phyloP scores from a whole-genome alignment of 78 protist species.

The Dictyostelium purpureum region DNA sequence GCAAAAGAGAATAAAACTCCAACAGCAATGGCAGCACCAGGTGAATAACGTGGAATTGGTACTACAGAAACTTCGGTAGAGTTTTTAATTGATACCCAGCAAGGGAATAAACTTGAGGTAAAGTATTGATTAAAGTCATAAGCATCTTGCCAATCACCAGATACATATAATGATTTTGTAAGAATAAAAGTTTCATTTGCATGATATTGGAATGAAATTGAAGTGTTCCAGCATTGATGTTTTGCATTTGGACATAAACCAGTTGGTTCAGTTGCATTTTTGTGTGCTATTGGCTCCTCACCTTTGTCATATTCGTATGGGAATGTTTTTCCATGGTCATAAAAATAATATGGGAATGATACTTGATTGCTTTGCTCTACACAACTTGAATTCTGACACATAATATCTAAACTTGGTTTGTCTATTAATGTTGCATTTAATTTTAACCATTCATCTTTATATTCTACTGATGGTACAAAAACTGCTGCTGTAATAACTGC shows the following conservation, averaged over 20 bases:
- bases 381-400: background rate
- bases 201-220: conserved; percentile 22
- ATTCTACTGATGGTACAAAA: conserved; percentile 52
- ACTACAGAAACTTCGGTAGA: conserved; percentile 19
- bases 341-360: conserved; percentile 61
- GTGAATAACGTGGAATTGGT: conserved; percentile 66
- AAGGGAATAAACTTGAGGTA: background rate
- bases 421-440: conserved; percentile 18
- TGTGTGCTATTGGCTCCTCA: background rate
- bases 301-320: conserved; percentile 54
- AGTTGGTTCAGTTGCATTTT: conserved; percentile 1
- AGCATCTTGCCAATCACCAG: background rate
- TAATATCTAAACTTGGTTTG: background rate
- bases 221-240: conserved; percentile 23
- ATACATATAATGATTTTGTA: background rate
- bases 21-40: conserved; percentile 68
- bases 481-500: conserved; percentile 45
- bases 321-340: conserved; percentile 35
- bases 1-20: conserved; percentile 45
- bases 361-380: conserved; percentile 21
- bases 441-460: conserved; percentile 19
- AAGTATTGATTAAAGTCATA: background rate
- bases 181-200: background rate
- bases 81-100: conserved; percentile 28
- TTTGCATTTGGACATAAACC: background rate